Evolutionary conservation across 1,284 basidiomycete species (phyloP), one percentile per base, ranked within the genome.

Genomic region (Gymnopus androsaceus): DNA sequence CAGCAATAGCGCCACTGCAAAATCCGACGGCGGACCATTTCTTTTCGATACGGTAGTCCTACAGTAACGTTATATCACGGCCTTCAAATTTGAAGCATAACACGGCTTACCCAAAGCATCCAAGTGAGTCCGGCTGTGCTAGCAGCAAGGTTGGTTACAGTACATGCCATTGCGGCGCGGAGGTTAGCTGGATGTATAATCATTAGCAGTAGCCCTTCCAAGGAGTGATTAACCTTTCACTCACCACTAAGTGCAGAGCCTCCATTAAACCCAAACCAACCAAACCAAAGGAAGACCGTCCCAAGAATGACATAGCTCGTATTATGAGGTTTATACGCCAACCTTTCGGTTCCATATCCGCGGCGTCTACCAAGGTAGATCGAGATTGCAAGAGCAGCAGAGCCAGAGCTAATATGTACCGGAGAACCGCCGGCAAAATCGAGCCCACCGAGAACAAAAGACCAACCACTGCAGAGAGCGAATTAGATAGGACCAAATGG

Each of bases 371-470:
- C 95, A 50, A 99, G 87, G 74, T 92, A 98, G 67, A 96, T 77
- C 14, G 92, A 92, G 69, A 97, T 95, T 25, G 94, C 94, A 57
- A 97, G 83, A 0, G 92, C 90, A 4, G 95, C 94, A 14, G 90
- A 92, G 53, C 95, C 96, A 34, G 92, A 94, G 45, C 86, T 88
- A 65, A 97, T 95, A 71, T 97, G 94, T 46, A 98, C 94, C 41
- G 95, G 95, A 12, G 94, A 94, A 60, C 95, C 95, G 46, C 95
- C 95, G n/a, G 95, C 95, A 62, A 94, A 95, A 71, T 95, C 94
- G 62, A 94, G 88, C 38, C 89, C 91, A 8, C 93, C 93, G 50
- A 93, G 74, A 25, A 79, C 63, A 69, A 77, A 85, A 1, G 86
- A 86, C 95, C 95, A 98, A 23, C 95, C 95, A 9, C 30, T 37